Evolutionary conservation across 2,329 filamentous ascomycete genomes (phyloP).

Genomic region (Fragosphaeria purpurea): DNA sequence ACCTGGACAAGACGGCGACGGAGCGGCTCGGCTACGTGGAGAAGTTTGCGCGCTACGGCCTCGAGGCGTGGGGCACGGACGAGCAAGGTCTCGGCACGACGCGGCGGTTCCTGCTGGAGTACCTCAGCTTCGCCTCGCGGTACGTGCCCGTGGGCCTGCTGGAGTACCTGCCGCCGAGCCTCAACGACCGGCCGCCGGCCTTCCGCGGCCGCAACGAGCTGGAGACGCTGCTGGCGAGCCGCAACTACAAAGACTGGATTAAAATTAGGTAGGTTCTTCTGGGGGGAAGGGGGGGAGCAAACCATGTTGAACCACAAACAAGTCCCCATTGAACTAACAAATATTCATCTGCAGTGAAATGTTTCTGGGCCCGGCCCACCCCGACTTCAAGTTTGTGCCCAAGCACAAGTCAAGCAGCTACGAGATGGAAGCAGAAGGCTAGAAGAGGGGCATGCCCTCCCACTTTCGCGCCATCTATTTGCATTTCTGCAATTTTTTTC

Average conservation of each 20-base stretch:
- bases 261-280: conserved; percentile 65
- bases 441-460: not conserved
- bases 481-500: too few species aligned
- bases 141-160: conserved; percentile 86
- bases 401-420: conserved; percentile 97
- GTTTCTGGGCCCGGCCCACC: conserved; percentile 86
- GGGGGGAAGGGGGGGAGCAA: not conserved
- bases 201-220: conserved; percentile 80
- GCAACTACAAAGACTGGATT: conserved; percentile 95
- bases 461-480: too few species aligned
- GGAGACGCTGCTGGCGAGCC: conserved; percentile 84
- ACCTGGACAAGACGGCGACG: conserved; percentile 85
- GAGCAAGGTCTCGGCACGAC: conserved; percentile 89
- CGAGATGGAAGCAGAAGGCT: conserved; percentile 52
- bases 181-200: conserved; percentile 81
- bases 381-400: conserved; percentile 86
- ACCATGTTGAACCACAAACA: not conserved
- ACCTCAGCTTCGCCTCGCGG: conserved; percentile 84
- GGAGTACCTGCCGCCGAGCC: conserved; percentile 74
- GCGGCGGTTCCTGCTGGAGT: conserved; percentile 85
- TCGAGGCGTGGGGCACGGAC: conserved; percentile 93
- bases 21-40: conserved; percentile 81
- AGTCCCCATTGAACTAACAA: not conserved
- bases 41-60: conserved; percentile 79
- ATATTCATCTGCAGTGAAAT: conserved; percentile 59